A percentile compares a stretch with the other conserved stretches of the same genome.
phyloP scores from a whole-genome alignment of 2,329 filamentous ascomycete species.

The Fusarium falciforme region DNA sequence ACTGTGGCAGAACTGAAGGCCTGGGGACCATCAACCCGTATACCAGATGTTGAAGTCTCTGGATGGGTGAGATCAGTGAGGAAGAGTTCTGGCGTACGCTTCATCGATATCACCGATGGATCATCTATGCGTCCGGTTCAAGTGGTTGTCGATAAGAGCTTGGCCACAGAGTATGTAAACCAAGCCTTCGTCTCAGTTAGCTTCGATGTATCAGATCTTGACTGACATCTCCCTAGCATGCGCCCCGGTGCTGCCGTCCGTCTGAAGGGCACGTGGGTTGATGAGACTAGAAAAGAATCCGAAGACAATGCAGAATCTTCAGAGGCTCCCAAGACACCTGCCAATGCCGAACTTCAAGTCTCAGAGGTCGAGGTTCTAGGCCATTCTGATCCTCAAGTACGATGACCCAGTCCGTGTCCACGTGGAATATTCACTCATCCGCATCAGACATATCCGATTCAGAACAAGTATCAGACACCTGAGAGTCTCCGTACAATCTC shows the following conservation, averaged over 20 bases:
- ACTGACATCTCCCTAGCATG: conserved; percentile 65
- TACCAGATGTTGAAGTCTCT: conserved; percentile 70
- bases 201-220: conserved; percentile 33
- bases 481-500: conserved; percentile 91
- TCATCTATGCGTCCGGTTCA: conserved; percentile 84
- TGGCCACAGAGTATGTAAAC: conserved; percentile 76
- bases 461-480: conserved; percentile 93
- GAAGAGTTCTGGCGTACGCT: conserved; percentile 85
- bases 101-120: conserved; percentile 89
- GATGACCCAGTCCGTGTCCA: conserved; percentile 42
- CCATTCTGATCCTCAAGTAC: conserved; percentile 81
- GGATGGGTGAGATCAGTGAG: conserved; percentile 88
- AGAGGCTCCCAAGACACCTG: neutral
- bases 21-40: conserved; percentile 58
- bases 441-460: conserved; percentile 86
- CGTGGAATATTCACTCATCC: conserved; percentile 1
- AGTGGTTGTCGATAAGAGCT: conserved; percentile 78
- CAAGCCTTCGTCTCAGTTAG: conserved; percentile 16
- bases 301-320: conserved; percentile 1
- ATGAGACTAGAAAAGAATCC: conserved; percentile 28
- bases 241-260: conserved; percentile 84
- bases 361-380: conserved; percentile 77
- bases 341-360: conserved; percentile 77
- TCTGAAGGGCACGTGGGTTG: conserved; percentile 79
- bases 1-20: conserved; percentile 68